These are phyloP conservation scores for Bocquillonia castaneifolia DNA, from an alignment of 441 rosid genomes.

Conservation along the genomic window DNA sequence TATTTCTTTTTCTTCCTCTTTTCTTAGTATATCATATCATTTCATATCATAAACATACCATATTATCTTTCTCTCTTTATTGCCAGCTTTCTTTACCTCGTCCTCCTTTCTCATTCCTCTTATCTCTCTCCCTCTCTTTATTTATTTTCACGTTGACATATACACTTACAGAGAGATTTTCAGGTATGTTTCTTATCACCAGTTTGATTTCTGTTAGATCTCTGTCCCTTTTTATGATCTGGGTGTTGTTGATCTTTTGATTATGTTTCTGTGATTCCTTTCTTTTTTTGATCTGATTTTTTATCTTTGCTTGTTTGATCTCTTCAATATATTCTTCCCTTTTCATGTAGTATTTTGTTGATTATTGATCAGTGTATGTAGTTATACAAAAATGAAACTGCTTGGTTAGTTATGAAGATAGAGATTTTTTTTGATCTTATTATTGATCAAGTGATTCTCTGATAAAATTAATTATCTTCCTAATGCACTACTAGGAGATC, in stretches of 20 bases:
- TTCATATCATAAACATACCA: too few relatives aligned
- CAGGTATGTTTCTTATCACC: constrained; percentile 21
- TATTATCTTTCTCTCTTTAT: constrained; percentile 24
- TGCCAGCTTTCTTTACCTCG: constrained; percentile 27
- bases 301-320: constrained; percentile 26
- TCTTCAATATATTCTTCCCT: not conserved
- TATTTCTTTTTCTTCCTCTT: not conserved
- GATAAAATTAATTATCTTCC: constrained; percentile 1
- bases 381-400: too few relatives aligned
- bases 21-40: constrained; percentile 10
- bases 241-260: constrained; percentile 24
- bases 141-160: not conserved
- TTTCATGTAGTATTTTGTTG: not conserved
- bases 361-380: not conserved
- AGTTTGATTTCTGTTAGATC: constrained; percentile 27
- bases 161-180: not conserved
- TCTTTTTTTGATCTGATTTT: constrained; percentile 25
- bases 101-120: constrained; percentile 12
- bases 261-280: constrained; percentile 18
- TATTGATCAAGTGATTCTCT: not conserved
- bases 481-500: not conserved
- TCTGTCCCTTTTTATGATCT: constrained; percentile 25
- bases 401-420: too few relatives aligned
- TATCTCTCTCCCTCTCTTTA: constrained; percentile 12
- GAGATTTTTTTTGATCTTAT: constrained; percentile 12